Conservation (phyloP, 164 flowering plant genomes). For the Piper betle region DNA sequence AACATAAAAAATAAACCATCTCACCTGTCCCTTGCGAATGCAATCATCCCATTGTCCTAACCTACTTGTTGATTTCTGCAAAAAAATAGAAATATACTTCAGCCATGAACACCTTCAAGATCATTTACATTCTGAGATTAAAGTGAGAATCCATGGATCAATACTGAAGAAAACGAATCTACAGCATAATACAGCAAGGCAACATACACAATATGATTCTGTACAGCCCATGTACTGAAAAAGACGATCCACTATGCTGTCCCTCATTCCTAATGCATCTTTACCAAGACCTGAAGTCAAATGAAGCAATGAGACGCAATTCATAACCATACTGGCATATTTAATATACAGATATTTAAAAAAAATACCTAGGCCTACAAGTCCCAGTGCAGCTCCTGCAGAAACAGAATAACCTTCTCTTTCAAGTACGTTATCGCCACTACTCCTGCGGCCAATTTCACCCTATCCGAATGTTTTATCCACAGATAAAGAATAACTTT, state of each 20-base stretch:
- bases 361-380: conserved; percentile 74
- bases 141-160: background rate
- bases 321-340: background rate
- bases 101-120: background rate
- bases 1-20: background rate
- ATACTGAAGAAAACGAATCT: background rate
- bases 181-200: background rate
- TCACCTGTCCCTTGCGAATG: conserved; percentile 46
- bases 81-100: conserved; percentile 7
- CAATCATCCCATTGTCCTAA: conserved; percentile 34
- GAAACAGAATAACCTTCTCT: conserved; percentile 98
- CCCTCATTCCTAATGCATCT: conserved; percentile 62
- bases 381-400: conserved; percentile 86
- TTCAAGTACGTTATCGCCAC: conserved; percentile 96
- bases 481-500: background rate
- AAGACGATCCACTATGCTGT: conserved; percentile 56
- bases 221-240: conserved; percentile 73
- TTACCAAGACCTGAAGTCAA: conserved; percentile 65
- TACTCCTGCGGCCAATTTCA: conserved; percentile 92
- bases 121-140: background rate
- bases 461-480: conserved; percentile 21
- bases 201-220: conserved; percentile 41
- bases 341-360: background rate
- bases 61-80: conserved; percentile 36
- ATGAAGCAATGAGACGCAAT: background rate